Evolutionary conservation across 1,139 yeast species (phyloP).

Genomic region (Lodderomyces margitis): DNA sequence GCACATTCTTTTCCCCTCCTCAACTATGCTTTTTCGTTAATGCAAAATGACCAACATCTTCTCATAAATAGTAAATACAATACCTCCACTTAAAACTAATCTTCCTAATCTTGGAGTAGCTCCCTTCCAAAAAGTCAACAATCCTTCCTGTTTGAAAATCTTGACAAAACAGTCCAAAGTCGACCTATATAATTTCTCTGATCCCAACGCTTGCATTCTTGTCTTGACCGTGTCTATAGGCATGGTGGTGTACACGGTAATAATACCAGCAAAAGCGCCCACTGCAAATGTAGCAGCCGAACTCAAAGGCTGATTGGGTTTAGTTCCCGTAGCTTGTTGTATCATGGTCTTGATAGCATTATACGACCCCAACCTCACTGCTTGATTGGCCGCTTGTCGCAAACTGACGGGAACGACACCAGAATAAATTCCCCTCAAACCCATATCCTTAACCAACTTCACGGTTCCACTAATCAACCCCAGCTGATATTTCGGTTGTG

Average conservation of each 20-base stretch:
- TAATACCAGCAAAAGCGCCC: conserved; percentile 90
- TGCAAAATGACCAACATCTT: conserved; percentile 66
- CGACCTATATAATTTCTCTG: conserved; percentile 65
- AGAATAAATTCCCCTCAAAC: conserved; percentile 78
- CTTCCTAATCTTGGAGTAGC: conserved; percentile 96
- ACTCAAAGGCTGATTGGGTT: conserved; percentile 71
- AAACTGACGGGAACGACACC: conserved; percentile 91
- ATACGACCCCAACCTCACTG: conserved; percentile 91
- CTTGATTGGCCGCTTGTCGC: conserved; percentile 95
- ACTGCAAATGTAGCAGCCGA: conserved; percentile 80
- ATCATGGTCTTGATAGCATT: conserved; percentile 80
- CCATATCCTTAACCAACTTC: conserved; percentile 70
- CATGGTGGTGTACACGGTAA: conserved; percentile 96
- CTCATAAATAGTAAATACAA: conserved; percentile 92
- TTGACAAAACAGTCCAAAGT: conserved; percentile 79
- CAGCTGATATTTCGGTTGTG: conserved; percentile 71
- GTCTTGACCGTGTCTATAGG: conserved; percentile 98
- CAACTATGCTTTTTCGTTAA: conserved; percentile 8
- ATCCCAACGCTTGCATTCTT: conserved; percentile 92
- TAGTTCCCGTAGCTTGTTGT: conserved; percentile 67
- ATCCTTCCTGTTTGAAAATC: conserved; percentile 86
- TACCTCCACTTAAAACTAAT: conserved; percentile 89
- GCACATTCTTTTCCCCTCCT: conserved; percentile 8
- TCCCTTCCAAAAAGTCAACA: conserved; percentile 94
- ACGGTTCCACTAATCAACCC: conserved; percentile 64